Base-by-base conservation (phyloP, 2,329 filamentous ascomycete species). In the Ophiosphaerella korrae region DNA sequence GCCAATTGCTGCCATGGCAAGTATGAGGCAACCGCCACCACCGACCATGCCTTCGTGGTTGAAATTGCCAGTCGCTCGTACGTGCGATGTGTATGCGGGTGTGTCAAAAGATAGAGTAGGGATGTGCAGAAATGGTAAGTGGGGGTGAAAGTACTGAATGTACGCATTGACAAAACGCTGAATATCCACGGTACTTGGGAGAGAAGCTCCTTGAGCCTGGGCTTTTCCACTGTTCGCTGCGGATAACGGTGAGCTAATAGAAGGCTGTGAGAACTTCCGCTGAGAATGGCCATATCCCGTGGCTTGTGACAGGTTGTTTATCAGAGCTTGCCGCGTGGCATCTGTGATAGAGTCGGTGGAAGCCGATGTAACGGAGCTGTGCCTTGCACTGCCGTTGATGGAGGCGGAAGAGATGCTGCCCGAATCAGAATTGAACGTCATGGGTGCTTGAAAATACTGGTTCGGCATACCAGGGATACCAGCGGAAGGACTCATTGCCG, bases 41-140 rank as follows among this genome's bases (percentile, higher is more conserved):
- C 90, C 90, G 55, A 88, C 75, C 54, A 85, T 79, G 46, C 78
- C 79, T 40, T 79, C 76, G 24, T 82, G 78, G 43, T 75, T 80
- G 69, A 77, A 81, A 73, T 76, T 83, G 70, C 71, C 68, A 54
- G 84, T 79, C 52, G 82, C 82, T 67, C 85, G 85, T 54, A 85
- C 68, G 42, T 81, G 82, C 53, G 76, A 84, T 38, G 84, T 81
- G 59, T 85, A 85, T 40, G 88, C 81, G 44, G 89, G 83, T 44
- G 89, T 84, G 66, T 96, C 91, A 76, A 97, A 97, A 36, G 92
- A 92, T 57, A 97, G 80, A 13, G 93, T 96, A 45, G 92, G 88
- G 61, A 96, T 85, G 75, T 97, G 93, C 54, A 96, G 79, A 74
- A 97, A 96, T n/a, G 94, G 93, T 54, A 96, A 76, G 72, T 97